A percentile compares a stretch with the other conserved stretches of the same genome.
Evolutionary conservation across 1,139 yeast species (phyloP).

Genomic region (Torulaspora globosa): DNA sequence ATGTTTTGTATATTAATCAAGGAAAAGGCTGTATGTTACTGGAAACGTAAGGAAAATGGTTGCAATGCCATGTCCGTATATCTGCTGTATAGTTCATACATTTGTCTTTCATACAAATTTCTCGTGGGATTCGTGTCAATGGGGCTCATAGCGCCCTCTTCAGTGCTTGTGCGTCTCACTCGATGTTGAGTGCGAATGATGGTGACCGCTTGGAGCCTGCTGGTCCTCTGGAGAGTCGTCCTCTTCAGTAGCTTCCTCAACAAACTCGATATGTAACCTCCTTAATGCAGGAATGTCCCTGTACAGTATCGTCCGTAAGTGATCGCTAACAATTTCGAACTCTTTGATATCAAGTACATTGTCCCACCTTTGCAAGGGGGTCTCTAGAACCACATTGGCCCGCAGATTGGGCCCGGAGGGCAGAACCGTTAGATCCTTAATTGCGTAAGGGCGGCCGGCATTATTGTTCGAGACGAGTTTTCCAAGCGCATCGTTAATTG

Average conservation of each 20-base stretch:
- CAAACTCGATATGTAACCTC: constrained; percentile 37
- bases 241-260: constrained; percentile 33
- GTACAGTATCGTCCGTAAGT: constrained; percentile 29
- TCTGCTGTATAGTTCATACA: neutral
- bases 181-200: neutral
- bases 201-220: neutral
- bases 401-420: constrained; percentile 69
- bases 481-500: constrained; percentile 38
- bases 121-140: neutral
- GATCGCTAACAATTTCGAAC: constrained; percentile 45
- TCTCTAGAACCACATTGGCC: constrained; percentile 41
- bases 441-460: constrained; percentile 39
- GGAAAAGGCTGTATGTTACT: neutral
- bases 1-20: constrained; percentile 3
- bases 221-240: constrained; percentile 18
- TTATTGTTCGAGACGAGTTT: constrained; percentile 39
- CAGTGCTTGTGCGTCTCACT: constrained; percentile 6
- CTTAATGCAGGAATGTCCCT: constrained; percentile 35
- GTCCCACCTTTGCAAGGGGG: constrained; percentile 44
- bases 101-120: neutral
- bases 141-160: neutral
- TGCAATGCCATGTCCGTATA: neutral
- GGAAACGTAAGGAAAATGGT: neutral
- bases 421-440: constrained; percentile 52
- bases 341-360: constrained; percentile 44